Percentiles rank a stretch among this genome's conserved stretches.
phyloP scores from a whole-genome alignment of 306 rosid genomes.

The Pueraria montana region DNA sequence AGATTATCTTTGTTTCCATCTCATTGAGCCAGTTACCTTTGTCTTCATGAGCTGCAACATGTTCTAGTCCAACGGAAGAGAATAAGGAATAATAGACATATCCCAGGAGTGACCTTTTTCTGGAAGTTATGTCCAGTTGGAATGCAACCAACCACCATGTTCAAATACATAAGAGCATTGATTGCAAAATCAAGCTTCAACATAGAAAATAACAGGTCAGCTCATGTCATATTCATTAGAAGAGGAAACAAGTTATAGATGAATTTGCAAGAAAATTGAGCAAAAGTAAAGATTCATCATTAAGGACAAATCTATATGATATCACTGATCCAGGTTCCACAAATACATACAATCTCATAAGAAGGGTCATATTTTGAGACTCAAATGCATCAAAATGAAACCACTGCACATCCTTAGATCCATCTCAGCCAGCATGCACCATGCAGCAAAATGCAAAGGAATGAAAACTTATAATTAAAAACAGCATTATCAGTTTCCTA shows the following conservation, averaged over 20 bases:
- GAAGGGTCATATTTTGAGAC: too few species aligned
- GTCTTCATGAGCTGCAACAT: conserved; percentile 26
- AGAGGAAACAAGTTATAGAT: neutral
- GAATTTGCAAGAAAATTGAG: conserved; percentile 8
- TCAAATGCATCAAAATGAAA: too few species aligned
- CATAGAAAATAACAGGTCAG: conserved; percentile 48
- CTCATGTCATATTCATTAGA: conserved; percentile 16
- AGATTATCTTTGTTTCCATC: too few species aligned
- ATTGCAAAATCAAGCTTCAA: conserved; percentile 81
- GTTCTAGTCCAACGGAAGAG: conserved; percentile 20
- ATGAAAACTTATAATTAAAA: neutral
- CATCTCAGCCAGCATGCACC: conserved; percentile 26
- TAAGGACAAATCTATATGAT: neutral
- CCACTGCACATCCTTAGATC: conserved; percentile 1
- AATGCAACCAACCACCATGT: conserved; percentile 92
- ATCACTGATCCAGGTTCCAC: too few species aligned
- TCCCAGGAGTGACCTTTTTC: conserved; percentile 32
- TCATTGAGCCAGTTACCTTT: too few species aligned
- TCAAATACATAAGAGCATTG: conserved; percentile 87
- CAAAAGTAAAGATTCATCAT: neutral
- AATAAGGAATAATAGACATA: conserved; percentile 36
- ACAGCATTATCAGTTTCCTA: too few species aligned
- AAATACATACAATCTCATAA: neutral
- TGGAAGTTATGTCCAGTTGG: conserved; percentile 64
- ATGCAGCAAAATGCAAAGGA: neutral